Percentiles rank a stretch among this genome's conserved stretches.
phyloP scores from a whole-genome alignment of 2,329 filamentous ascomycete genomes.

The Penicillium janthinellum region DNA sequence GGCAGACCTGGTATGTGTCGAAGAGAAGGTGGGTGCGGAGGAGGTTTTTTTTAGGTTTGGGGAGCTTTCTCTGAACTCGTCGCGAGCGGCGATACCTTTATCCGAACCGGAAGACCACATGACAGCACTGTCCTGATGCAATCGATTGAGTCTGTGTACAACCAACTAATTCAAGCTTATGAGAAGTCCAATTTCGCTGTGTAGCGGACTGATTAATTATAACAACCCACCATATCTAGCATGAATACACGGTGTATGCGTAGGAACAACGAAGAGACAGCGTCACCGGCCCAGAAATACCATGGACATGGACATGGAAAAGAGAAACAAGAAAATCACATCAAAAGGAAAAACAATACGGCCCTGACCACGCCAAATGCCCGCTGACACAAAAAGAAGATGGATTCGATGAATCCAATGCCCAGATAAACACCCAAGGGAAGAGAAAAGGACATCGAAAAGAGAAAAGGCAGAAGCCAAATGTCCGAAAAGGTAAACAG shows the following conservation, averaged over 20 bases:
- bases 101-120: neutral
- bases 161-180: neutral
- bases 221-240: conserved; percentile 29
- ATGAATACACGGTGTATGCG: conserved; percentile 34
- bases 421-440: conserved; percentile 34
- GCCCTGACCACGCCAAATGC: conserved; percentile 37
- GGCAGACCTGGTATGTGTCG: neutral
- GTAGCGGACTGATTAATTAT: conserved; percentile 22
- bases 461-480: conserved; percentile 16
- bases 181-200: neutral
- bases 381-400: conserved; percentile 31
- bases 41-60: conserved; percentile 12
- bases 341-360: conserved; percentile 3
- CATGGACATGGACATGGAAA: conserved; percentile 22
- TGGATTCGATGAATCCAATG: conserved; percentile 33
- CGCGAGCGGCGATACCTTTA: neutral
- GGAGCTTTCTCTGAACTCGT: conserved; percentile 15
- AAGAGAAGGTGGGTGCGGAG: neutral
- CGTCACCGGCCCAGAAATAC: conserved; percentile 21
- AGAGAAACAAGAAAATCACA: conserved; percentile 20
- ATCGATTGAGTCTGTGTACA: no score
- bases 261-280: conserved; percentile 26
- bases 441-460: conserved; percentile 18
- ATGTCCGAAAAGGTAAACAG: conserved; percentile 19
- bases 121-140: no score